Evolutionary conservation across 2,329 filamentous ascomycete species (phyloP).

Genomic region (Neonectria faginata): DNA sequence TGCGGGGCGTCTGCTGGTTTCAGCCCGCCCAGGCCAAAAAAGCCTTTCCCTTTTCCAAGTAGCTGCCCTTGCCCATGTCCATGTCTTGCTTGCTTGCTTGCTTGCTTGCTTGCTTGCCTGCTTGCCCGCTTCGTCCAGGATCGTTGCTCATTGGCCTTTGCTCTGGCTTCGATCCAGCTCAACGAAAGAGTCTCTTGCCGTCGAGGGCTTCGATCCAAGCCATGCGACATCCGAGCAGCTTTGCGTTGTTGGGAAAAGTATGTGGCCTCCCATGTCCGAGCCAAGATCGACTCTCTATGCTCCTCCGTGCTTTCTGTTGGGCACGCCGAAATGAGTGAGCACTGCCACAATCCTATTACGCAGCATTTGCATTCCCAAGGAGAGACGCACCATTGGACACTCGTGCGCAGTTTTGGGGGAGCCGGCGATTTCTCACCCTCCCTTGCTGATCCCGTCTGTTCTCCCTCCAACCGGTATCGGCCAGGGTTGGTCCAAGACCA

Average conservation of each 20-base stretch:
- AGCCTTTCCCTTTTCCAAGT: slow-evolving; percentile 29
- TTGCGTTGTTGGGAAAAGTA: slow-evolving; percentile 14
- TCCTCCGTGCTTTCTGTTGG: slow-evolving; percentile 9
- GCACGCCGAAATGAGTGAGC: slow-evolving; percentile 31
- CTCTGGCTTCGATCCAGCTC: slow-evolving; percentile 4
- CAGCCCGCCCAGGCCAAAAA: slow-evolving; percentile 33
- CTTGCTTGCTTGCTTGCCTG: slow-evolving; percentile 23
- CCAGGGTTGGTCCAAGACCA: slow-evolving; percentile 1
- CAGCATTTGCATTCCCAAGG: slow-evolving; percentile 31
- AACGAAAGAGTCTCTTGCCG: slow-evolving; percentile 9
- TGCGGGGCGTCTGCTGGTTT: slow-evolving; percentile 37
- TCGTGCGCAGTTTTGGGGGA: not conserved
- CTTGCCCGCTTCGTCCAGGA: slow-evolving; percentile 27
- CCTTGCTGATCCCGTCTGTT: slow-evolving; percentile 16
- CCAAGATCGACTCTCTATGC: slow-evolving; percentile 5
- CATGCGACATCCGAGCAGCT: slow-evolving; percentile 15
- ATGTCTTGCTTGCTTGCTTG: slow-evolving; percentile 30
- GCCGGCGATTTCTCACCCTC: slow-evolving; percentile 12
- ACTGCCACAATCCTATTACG: slow-evolving; percentile 33
- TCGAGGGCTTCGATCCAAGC: slow-evolving; percentile 5
- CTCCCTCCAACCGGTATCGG: slow-evolving; percentile 26
- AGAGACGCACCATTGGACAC: slow-evolving; percentile 21
- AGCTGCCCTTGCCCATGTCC: slow-evolving; percentile 40
- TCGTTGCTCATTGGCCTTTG: slow-evolving; percentile 18
- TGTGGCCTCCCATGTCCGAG: not conserved